Evolutionary conservation across 1,284 basidiomycete genomes (phyloP).

Genomic region (Acaromyces ingoldii): DNA sequence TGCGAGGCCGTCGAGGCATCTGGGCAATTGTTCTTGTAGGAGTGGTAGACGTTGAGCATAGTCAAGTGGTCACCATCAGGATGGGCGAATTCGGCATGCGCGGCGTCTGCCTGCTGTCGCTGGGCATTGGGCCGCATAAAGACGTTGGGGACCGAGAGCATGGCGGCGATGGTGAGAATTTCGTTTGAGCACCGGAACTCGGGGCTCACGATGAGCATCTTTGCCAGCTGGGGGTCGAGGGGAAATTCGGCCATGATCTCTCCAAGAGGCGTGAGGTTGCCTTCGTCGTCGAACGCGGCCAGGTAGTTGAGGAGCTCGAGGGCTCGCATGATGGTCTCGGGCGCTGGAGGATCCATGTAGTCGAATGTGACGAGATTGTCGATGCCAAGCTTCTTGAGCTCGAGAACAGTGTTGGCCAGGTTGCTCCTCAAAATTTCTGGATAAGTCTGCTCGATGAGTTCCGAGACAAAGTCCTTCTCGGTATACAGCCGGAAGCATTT

Average conservation of each 20-base stretch:
- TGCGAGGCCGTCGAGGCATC: slow-evolving; percentile 50
- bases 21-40: slow-evolving; percentile 65
- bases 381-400: slow-evolving; percentile 84
- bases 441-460: slow-evolving; percentile 89
- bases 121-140: slow-evolving; percentile 76
- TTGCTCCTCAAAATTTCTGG: slow-evolving; percentile 84
- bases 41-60: slow-evolving; percentile 90
- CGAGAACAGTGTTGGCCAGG: slow-evolving; percentile 85
- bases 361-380: slow-evolving; percentile 63
- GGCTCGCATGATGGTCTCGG: slow-evolving; percentile 96
- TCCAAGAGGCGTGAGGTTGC: slow-evolving; percentile 80
- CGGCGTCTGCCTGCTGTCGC: slow-evolving; percentile 84
- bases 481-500: slow-evolving; percentile 97
- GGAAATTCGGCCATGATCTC: slow-evolving; percentile 97
- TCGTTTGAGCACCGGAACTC: slow-evolving; percentile 93
- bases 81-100: slow-evolving; percentile 80
- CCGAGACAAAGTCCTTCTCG: slow-evolving; percentile 84
- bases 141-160: slow-evolving; percentile 88
- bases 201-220: slow-evolving; percentile 98
- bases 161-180: slow-evolving; percentile 92
- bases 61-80: slow-evolving; percentile 96
- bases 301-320: slow-evolving; percentile 90
- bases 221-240: slow-evolving; percentile 90
- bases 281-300: slow-evolving; percentile 88
- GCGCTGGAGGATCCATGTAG: slow-evolving; percentile 72